Percentiles rank a stretch among this genome's conserved stretches.
phyloP scores from a whole-genome alignment of 441 rosid genomes.

The Lepidium campestre region DNA sequence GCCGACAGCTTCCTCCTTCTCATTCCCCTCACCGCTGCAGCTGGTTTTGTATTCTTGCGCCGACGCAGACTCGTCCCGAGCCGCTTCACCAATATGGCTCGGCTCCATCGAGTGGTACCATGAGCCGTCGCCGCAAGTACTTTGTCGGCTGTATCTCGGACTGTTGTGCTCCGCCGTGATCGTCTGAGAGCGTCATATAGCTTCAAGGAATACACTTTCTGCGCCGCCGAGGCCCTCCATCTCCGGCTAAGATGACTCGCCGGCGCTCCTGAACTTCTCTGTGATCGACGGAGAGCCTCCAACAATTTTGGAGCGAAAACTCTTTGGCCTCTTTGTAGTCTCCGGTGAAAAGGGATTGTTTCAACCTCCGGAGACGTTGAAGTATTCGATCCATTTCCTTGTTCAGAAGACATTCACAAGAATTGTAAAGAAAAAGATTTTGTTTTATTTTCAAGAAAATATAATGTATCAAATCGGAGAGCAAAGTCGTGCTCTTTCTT shows the following conservation, averaged over 20 bases:
- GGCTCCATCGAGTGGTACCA: constrained; percentile 86
- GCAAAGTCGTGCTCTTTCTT: constrained; percentile 5
- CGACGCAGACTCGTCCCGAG: constrained; percentile 64
- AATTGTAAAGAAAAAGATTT: not conserved
- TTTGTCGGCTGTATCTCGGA: constrained; percentile 77
- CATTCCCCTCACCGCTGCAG: constrained; percentile 14
- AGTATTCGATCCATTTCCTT: not conserved
- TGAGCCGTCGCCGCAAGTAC: constrained; percentile 79
- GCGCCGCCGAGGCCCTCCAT: constrained; percentile 68
- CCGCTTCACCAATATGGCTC: constrained; percentile 74
- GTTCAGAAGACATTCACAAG: constrained; percentile 26
- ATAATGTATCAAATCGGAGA: not conserved
- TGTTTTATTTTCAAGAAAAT: not conserved
- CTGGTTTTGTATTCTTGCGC: constrained; percentile 33
- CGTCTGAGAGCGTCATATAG: constrained; percentile 65
- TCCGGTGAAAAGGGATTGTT: constrained; percentile 3
- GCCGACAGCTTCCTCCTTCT: constrained; percentile 53
- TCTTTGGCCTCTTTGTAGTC: constrained; percentile 16
- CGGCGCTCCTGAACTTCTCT: not conserved
- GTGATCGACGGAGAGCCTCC: constrained; percentile 21
- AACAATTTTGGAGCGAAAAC: constrained; percentile 20
- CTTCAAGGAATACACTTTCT: constrained; percentile 68
- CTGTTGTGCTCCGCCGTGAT: constrained; percentile 34
- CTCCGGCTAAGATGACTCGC: constrained; percentile 11
- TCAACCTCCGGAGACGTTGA: constrained; percentile 10